Conservation (phyloP, 805 yeast genomes). For the Kluyveromyces dobzhanskii region DNA sequence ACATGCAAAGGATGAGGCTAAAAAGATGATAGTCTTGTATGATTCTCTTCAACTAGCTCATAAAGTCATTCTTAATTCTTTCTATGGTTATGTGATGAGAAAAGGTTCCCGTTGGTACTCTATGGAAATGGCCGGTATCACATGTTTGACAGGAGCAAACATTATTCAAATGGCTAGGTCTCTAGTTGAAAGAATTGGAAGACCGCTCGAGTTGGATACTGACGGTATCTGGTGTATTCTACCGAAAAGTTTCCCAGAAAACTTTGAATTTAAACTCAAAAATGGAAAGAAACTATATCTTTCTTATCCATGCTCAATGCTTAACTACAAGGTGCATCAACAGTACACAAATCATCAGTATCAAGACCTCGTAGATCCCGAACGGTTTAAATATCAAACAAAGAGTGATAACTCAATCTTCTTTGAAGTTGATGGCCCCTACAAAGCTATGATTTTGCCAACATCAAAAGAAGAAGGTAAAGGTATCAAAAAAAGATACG, state of each 20-base stretch:
- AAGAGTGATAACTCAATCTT: conserved; percentile 88
- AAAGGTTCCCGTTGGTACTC: conserved; percentile 99
- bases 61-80: conserved; percentile 91
- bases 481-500: conserved; percentile 92
- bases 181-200: conserved; percentile 83
- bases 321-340: conserved; percentile 86
- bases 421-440: conserved; percentile 98
- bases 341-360: conserved; percentile 91
- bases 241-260: conserved; percentile 90
- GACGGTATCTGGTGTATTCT: conserved; percentile 99
- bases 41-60: conserved; percentile 96
- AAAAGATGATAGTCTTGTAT: conserved; percentile 85
- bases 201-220: conserved; percentile 94
- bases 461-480: conserved; percentile 97
- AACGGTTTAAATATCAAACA: conserved; percentile 59
- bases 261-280: conserved; percentile 58
- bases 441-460: conserved; percentile 93
- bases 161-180: conserved; percentile 95
- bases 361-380: conserved; percentile 73
- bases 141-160: conserved; percentile 96
- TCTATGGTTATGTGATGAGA: conserved; percentile 98
- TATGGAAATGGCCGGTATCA: conserved; percentile 99
- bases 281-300: conserved; percentile 70
- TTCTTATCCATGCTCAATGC: conserved; percentile 94
- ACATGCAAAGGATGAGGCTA: conserved; percentile 75